These are phyloP conservation scores for Physcomitrellopsis africana DNA, from an alignment of 225 moss, liverwort and hornwort genomes.

Conservation along the genomic window DNA sequence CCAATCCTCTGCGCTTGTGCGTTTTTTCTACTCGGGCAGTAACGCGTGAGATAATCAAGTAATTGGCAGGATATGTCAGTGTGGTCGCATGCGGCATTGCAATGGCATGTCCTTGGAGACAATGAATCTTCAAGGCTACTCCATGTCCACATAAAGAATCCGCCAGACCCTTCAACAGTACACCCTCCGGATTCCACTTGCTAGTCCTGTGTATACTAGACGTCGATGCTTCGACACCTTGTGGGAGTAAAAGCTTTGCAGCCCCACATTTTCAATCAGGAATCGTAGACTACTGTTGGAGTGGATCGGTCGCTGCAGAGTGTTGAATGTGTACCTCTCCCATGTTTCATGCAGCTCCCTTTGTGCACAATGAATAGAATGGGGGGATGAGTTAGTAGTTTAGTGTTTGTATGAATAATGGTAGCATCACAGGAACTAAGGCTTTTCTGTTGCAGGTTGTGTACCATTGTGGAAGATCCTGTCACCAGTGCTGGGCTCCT, in stretches of 20 bases:
- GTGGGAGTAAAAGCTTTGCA: neutral
- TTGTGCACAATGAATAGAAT: too few relatives aligned
- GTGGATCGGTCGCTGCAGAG: too few relatives aligned
- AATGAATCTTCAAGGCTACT: neutral
- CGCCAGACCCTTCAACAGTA: neutral
- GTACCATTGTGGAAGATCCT: too few relatives aligned
- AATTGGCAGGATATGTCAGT: constrained; percentile 20
- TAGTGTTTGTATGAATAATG: too few relatives aligned
- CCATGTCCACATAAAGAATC: neutral
- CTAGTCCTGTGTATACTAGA: neutral
- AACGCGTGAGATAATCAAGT: constrained; percentile 17
- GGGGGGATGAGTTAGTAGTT: too few relatives aligned
- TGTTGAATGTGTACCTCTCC: too few relatives aligned
- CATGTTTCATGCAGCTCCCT: too few relatives aligned
- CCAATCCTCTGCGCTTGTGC: neutral
- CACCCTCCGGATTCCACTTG: neutral
- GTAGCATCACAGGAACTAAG: too few relatives aligned
- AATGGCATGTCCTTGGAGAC: neutral
- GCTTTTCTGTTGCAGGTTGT: too few relatives aligned
- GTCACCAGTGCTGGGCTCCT: too few relatives aligned
- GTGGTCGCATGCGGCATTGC: neutral
- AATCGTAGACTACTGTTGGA: too few relatives aligned
- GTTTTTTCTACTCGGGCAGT: neutral
- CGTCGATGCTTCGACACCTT: neutral
- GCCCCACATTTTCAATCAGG: neutral